Conservation (phyloP, 169 alveolate genomes). For the Plasmodium yoelii region DNA sequence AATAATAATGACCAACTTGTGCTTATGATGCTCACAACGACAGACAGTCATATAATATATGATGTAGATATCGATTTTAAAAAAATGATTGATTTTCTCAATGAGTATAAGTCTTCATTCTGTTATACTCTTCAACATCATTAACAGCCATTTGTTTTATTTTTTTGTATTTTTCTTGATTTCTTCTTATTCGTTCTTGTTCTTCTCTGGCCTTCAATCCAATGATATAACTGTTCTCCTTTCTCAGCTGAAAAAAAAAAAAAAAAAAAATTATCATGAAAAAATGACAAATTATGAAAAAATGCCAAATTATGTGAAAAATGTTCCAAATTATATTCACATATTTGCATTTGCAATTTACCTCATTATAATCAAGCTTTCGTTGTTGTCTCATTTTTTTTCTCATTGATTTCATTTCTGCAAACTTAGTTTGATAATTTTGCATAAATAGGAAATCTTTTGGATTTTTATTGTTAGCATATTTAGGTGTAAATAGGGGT, state of each 20-base stretch:
- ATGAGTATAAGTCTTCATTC: slow-evolving; percentile 73
- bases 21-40: no score
- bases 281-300: neutral
- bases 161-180: slow-evolving; percentile 60
- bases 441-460: slow-evolving; percentile 63
- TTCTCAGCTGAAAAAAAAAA: slow-evolving; percentile 46
- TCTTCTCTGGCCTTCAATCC: slow-evolving; percentile 68
- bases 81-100: neutral
- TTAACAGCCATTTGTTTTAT: slow-evolving; percentile 60
- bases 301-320: no score
- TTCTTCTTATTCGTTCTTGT: slow-evolving; percentile 43
- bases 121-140: slow-evolving; percentile 70
- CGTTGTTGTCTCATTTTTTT: slow-evolving; percentile 64
- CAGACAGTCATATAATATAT: no score
- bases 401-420: slow-evolving; percentile 46
- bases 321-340: no score
- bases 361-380: slow-evolving; percentile 73
- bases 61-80: no score
- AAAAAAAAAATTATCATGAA: neutral
- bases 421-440: slow-evolving; percentile 36
- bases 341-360: neutral
- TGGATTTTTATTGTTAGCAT: slow-evolving; percentile 58
- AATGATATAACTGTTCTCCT: slow-evolving; percentile 58
- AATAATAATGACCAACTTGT: no score
- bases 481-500: slow-evolving; percentile 61